Evolutionary conservation across 495 filamentous ascomycete genomes (phyloP).

Genomic region (Tuber aestivum): DNA sequence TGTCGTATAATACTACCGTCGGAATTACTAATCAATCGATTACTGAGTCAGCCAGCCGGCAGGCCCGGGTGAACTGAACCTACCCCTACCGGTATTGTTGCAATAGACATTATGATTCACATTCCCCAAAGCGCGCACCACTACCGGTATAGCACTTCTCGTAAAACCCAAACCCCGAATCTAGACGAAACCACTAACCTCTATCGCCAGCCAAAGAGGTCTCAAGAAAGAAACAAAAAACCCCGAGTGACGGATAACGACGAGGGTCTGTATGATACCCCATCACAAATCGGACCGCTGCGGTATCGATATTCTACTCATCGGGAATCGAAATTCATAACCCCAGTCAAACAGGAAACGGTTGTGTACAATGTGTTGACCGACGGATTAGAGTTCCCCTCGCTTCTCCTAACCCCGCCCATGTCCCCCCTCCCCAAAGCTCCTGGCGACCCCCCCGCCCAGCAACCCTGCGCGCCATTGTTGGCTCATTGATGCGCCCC

Average conservation of each 20-base stretch:
- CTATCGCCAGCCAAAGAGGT: not conserved
- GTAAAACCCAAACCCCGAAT: not conserved
- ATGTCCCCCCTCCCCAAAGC: not conserved
- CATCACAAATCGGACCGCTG: not conserved
- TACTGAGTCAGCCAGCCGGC: not conserved
- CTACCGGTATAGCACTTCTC: not conserved
- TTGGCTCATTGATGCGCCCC: conserved; percentile 23
- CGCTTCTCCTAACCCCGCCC: not conserved
- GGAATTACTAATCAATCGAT: not conserved
- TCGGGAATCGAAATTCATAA: not conserved
- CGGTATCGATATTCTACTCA: not conserved
- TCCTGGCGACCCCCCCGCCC: conserved; percentile 15
- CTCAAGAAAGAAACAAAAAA: not conserved
- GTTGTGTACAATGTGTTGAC: not conserved
- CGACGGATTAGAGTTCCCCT: not conserved
- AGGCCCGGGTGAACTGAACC: not conserved
- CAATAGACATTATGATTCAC: not conserved
- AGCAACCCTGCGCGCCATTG: conserved; percentile 23
- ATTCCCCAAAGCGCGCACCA: not conserved
- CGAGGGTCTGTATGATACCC: not conserved
- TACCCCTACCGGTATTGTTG: not conserved
- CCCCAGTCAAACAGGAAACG: not conserved
- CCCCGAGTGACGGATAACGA: not conserved
- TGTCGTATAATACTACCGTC: not conserved
- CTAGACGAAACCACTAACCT: not conserved